phyloP scores from a whole-genome alignment of 495 filamentous ascomycete species.

The Delitschia confertaspora region DNA sequence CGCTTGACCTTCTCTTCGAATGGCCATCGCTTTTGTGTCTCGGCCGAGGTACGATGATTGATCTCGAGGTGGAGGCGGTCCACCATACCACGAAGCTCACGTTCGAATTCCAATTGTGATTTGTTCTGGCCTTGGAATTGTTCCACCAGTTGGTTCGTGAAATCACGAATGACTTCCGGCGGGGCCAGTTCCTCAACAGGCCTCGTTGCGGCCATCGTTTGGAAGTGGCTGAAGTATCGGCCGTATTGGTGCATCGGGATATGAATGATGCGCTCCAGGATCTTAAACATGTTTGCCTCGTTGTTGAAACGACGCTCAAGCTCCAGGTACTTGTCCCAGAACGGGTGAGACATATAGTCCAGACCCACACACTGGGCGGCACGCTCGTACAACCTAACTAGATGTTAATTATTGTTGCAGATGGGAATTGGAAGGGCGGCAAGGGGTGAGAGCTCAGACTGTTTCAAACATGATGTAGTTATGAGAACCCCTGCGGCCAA shows the following conservation, averaged over 20 bases:
- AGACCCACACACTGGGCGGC: conserved; percentile 77
- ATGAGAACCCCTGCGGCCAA: too few species aligned
- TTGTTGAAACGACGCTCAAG: conserved; percentile 87
- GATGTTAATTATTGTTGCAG: too few species aligned
- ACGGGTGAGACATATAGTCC: conserved; percentile 88
- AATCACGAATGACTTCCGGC: conserved; percentile 56
- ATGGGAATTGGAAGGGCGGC: neutral
- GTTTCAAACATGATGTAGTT: too few species aligned
- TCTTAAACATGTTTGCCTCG: conserved; percentile 75
- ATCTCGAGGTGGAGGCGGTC: conserved; percentile 72
- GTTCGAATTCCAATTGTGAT: conserved; percentile 72
- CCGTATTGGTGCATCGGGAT: conserved; percentile 97
- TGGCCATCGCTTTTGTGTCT: conserved; percentile 90
- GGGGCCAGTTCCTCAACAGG: conserved; percentile 67
- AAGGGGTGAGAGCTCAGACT: too few species aligned
- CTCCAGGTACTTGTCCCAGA: conserved; percentile 98
- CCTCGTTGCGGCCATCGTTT: conserved; percentile 62
- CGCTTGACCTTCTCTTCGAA: conserved; percentile 93
- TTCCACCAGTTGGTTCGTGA: conserved; percentile 59
- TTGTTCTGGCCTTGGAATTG: conserved; percentile 43
- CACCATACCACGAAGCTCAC: conserved; percentile 68
- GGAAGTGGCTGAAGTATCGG: conserved; percentile 87
- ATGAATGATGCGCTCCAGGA: conserved; percentile 76
- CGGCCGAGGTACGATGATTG: conserved; percentile 73
- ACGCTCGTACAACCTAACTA: conserved; percentile 78